Conservation (phyloP, 2,329 filamentous ascomycete species). For the Monosporascus sp. region DNA sequence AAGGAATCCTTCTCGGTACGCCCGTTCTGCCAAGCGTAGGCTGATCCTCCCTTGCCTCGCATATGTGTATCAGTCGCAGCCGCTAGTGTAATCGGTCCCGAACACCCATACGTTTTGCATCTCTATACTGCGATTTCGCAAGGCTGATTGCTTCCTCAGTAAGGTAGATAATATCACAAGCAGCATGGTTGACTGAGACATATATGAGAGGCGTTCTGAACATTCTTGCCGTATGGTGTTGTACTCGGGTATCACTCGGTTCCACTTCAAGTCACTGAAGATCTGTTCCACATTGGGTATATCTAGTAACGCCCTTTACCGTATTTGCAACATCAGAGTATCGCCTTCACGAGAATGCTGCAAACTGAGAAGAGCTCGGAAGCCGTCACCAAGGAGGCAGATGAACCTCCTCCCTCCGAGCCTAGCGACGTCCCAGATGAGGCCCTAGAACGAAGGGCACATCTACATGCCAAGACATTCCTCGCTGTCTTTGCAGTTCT, state of each 20-base stretch:
- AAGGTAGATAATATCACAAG: no score
- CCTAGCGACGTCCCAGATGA: neutral
- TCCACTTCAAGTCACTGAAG: no score
- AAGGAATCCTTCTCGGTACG: neutral
- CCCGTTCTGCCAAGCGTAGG: neutral
- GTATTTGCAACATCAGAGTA: neutral
- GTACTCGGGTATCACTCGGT: no score
- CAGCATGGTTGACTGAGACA: no score
- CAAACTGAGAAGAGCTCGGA: neutral
- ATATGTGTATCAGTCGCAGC: neutral
- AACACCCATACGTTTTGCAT: neutral
- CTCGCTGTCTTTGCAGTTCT: constrained; percentile 29
- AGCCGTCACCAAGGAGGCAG: neutral
- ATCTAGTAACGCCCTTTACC: no score
- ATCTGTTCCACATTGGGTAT: no score
- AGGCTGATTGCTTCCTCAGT: no score
- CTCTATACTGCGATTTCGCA: no score
- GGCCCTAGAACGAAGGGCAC: constrained; percentile 7
- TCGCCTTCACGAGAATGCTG: neutral
- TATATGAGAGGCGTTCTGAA: no score
- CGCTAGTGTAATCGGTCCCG: neutral
- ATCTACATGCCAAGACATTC: constrained; percentile 28
- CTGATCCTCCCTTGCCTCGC: neutral
- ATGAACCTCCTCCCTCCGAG: neutral
- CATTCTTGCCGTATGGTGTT: no score